phyloP scores from a whole-genome alignment of 352 stramenopile species.

The Phytophthora lateralis region DNA sequence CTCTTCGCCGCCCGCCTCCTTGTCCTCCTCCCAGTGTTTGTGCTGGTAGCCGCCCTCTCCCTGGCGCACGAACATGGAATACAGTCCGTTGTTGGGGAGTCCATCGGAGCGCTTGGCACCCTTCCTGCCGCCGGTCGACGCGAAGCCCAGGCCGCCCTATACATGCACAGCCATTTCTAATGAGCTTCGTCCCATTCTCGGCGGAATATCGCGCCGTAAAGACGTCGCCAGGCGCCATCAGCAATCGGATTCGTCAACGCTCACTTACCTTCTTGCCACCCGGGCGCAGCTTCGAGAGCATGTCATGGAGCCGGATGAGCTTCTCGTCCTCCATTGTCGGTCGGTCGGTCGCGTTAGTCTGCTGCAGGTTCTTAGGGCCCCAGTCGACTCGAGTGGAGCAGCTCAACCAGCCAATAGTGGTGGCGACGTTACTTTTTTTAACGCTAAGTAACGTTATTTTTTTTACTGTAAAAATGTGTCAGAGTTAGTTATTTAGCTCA shows the following conservation, averaged over 20 bases:
- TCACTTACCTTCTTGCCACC: constrained; percentile 72
- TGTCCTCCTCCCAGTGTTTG: constrained; percentile 79
- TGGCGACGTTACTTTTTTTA: too few relatives aligned
- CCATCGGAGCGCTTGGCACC: constrained; percentile 71
- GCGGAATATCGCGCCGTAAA: constrained; percentile 6
- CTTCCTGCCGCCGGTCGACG: constrained; percentile 52
- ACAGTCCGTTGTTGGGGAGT: constrained; percentile 81
- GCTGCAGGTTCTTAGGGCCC: background rate
- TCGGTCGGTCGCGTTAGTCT: constrained; percentile 1
- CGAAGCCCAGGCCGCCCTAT: constrained; percentile 78
- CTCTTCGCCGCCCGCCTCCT: constrained; percentile 22
- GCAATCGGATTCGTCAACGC: constrained; percentile 4
- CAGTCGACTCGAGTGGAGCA: constrained; percentile 1
- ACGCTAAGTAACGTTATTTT: too few relatives aligned
- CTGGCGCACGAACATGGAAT: constrained; percentile 87
- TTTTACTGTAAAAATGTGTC: too few relatives aligned
- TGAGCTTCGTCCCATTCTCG: background rate
- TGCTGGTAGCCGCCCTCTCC: constrained; percentile 77
- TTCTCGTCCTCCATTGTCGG: constrained; percentile 80
- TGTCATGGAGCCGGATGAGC: constrained; percentile 85
- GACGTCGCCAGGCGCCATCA: constrained; percentile 5
- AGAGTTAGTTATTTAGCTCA: too few relatives aligned
- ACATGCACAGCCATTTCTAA: constrained; percentile 1
- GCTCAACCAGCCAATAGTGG: background rate
- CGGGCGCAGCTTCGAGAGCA: constrained; percentile 84